A percentile compares a stretch with the other conserved stretches of the same genome.
Evolutionary conservation across 2,329 filamentous ascomycete genomes (phyloP).

Genomic region (Exophiala phaeomuriformis): DNA sequence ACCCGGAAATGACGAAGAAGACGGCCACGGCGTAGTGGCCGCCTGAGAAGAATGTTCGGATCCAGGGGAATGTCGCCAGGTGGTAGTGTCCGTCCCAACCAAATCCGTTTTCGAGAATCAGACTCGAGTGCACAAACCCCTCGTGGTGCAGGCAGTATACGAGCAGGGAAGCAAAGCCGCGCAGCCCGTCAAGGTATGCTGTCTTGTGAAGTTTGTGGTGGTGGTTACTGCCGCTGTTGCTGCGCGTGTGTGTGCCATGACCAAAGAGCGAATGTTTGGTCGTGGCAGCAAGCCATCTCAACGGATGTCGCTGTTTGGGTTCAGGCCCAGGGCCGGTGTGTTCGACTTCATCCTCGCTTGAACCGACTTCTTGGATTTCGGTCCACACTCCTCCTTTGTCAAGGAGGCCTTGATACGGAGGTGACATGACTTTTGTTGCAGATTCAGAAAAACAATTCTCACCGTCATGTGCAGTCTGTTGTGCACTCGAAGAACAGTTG

Average conservation of each 20-base stretch:
- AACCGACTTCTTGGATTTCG: not conserved
- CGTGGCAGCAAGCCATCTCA: not conserved
- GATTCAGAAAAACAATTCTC: not conserved
- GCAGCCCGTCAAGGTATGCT: constrained; percentile 57
- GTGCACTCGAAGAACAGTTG: no score
- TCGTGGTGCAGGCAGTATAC: constrained; percentile 60
- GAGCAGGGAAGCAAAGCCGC: constrained; percentile 59
- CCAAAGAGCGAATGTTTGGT: not conserved
- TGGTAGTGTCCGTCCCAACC: constrained; percentile 45
- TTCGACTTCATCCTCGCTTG: not conserved
- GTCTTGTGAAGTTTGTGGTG: constrained; percentile 31
- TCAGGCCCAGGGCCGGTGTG: not conserved
- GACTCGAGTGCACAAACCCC: constrained; percentile 48
- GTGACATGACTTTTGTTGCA: not conserved
- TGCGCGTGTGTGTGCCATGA: not conserved
- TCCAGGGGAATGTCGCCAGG: constrained; percentile 48
- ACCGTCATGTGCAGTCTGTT: no score
- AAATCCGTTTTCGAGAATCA: constrained; percentile 47
- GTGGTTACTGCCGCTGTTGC: not conserved
- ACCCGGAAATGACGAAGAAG: constrained; percentile 49
- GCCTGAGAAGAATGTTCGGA: constrained; percentile 55
- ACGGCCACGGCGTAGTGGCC: constrained; percentile 23
- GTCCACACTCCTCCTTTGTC: not conserved
- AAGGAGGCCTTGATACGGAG: not conserved
- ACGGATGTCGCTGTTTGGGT: not conserved